phyloP scores from a whole-genome alignment of 805 yeast genomes.

The Yamadazyma endophytica region DNA sequence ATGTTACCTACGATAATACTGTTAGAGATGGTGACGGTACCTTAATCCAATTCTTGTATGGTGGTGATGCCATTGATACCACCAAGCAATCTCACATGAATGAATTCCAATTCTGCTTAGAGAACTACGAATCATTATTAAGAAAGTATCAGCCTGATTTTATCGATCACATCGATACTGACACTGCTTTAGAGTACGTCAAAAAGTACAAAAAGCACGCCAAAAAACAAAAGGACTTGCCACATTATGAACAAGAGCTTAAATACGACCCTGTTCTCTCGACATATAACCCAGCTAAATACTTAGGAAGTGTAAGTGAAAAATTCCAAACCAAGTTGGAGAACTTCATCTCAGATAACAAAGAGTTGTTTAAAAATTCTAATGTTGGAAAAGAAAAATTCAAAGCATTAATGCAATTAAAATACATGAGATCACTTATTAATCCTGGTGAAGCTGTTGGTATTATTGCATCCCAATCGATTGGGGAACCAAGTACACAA shows the following conservation, averaged over 20 bases:
- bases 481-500: constrained; percentile 99
- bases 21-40: constrained; percentile 96
- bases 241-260: constrained; percentile 57
- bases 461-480: constrained; percentile 94
- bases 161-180: constrained; percentile 63
- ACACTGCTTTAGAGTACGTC: constrained; percentile 70
- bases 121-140: constrained; percentile 82
- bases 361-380: constrained; percentile 46
- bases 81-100: constrained; percentile 92
- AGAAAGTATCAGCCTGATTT: constrained; percentile 79
- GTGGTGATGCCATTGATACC: constrained; percentile 95
- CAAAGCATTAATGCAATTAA: constrained; percentile 95
- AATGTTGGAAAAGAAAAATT: constrained; percentile 75
- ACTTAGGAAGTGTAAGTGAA: constrained; percentile 91
- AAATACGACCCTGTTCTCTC: constrained; percentile 89
- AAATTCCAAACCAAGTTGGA: constrained; percentile 80
- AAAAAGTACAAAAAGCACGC: constrained; percentile 76
- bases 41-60: constrained; percentile 89
- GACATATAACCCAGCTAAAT: constrained; percentile 81
- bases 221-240: constrained; percentile 58
- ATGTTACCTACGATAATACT: constrained; percentile 87
- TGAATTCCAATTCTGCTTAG: constrained; percentile 89
- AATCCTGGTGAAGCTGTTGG: constrained; percentile 99
- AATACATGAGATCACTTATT: constrained; percentile 92
- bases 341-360: constrained; percentile 54